These are phyloP conservation scores for Daldinia concentrica DNA, from an alignment of 495 filamentous ascomycete genomes.

Conservation along the genomic window DNA sequence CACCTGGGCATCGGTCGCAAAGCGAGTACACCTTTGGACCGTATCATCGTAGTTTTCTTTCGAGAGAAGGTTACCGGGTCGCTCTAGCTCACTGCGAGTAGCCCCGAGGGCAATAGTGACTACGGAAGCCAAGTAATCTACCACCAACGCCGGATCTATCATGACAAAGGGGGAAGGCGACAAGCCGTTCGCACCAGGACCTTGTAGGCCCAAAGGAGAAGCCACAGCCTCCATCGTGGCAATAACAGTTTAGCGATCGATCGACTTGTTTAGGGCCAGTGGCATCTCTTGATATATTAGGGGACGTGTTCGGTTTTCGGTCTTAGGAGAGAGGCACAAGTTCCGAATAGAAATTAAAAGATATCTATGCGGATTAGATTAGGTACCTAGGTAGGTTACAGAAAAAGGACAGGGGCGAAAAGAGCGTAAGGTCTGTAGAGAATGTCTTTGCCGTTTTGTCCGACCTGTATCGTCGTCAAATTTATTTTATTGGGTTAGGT, in stretches of 20 bases:
- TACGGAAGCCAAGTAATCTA: conserved; percentile 82
- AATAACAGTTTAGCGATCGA: conserved; percentile 33
- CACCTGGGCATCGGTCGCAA: conserved; percentile 85
- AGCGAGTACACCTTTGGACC: conserved; percentile 84
- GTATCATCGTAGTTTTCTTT: conserved; percentile 75
- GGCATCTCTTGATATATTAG: conserved; percentile 42
- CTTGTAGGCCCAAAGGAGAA: conserved; percentile 52
- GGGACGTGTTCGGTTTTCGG: conserved; percentile 15
- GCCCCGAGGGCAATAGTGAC: conserved; percentile 88
- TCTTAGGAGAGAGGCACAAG: conserved; percentile 29
- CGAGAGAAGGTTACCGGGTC: conserved; percentile 82
- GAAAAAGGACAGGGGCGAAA: conserved; percentile 31
- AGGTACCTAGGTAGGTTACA: conserved; percentile 1
- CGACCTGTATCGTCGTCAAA: conserved; percentile 24
- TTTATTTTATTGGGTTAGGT: conserved; percentile 20
- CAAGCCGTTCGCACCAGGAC: conserved; percentile 55
- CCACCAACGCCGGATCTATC: conserved; percentile 63
- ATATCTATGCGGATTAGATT: conserved; percentile 36
- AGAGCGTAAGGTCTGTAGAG: conserved; percentile 33
- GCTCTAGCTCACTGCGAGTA: conserved; percentile 78
- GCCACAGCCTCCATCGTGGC: conserved; percentile 59
- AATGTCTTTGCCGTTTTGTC: conserved; percentile 21
- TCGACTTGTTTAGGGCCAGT: conserved; percentile 30
- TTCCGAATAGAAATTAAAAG: conserved; percentile 25
- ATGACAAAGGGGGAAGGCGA: conserved; percentile 55